Percentiles rank a stretch among this genome's conserved stretches.
phyloP scores from a whole-genome alignment of 2,329 filamentous ascomycete species.

The Magnaporthales sp. region DNA sequence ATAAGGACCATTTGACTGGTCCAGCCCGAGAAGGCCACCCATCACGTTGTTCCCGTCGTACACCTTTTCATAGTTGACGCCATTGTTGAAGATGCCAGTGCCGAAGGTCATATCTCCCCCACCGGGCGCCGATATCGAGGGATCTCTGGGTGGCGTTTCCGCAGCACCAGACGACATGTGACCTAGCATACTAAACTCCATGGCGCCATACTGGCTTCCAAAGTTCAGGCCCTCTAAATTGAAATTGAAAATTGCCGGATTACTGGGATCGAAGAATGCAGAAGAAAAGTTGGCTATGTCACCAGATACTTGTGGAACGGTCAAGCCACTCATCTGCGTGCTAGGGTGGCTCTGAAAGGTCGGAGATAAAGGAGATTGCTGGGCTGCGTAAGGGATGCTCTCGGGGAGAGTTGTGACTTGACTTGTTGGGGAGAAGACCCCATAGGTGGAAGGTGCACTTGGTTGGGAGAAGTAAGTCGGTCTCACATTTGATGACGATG shows the following conservation, averaged over 20 bases:
- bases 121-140: conserved; percentile 30
- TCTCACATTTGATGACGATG: conserved; percentile 28
- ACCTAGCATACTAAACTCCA: conserved; percentile 93
- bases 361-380: conserved; percentile 67
- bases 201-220: conserved; percentile 88
- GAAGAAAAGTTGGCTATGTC: conserved; percentile 43
- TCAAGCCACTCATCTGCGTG: conserved; percentile 37
- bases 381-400: conserved; percentile 47
- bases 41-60: conserved; percentile 37
- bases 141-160: conserved; percentile 67
- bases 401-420: conserved; percentile 38
- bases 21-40: conserved; percentile 44
- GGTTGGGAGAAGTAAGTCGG: conserved; percentile 40
- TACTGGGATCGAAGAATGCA: conserved; percentile 77
- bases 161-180: conserved; percentile 90
- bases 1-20: conserved; percentile 39
- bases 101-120: conserved; percentile 30
- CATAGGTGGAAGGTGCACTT: conserved; percentile 35
- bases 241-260: conserved; percentile 91
- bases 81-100: conserved; percentile 41
- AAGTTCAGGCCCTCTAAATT: conserved; percentile 92
- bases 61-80: conserved; percentile 37
- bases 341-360: conserved; percentile 48
- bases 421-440: conserved; percentile 38
- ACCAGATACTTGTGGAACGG: conserved; percentile 39